Evolutionary conservation across 2,329 filamentous ascomycete species (phyloP), one percentile per base, ranked within the genome.

Genomic region (Penicillium nordicum): DNA sequence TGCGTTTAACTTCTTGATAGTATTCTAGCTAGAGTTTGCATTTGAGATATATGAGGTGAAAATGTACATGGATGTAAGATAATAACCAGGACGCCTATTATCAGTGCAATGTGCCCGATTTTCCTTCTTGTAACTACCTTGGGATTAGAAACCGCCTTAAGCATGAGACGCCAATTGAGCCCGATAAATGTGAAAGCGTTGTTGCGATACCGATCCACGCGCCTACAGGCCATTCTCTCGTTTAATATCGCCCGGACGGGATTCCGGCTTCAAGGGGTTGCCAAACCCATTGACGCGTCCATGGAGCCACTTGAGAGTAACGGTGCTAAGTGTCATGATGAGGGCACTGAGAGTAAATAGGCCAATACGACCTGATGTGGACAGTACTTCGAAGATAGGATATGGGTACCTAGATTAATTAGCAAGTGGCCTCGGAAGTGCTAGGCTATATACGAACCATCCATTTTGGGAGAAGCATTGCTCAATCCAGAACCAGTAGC

Each of bases 311-410:
- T 91, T 88, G 60, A 96, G 75, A 10, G 80, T 74, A 23, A 84
- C 76, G 0, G 89, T 92, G 62, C 86, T 90, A 3, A 79, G 71
- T 2, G 88, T 87, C 84, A 95, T 92, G 16, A 89, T 73, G 1
- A 82, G 67, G 0, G 89, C 91, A 41, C 89, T 88, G 18, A 83
- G 76, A 0, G 79, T 80, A 64, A 95, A 96, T 10, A 96, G 77
- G 0, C 83, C 74, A 9, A 86, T 76, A 21, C 92, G 83, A 67
- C 91, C 86, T 47, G 77, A 69, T 0, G 85, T 88, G 48, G 79
- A 81, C 41, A 95, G 76, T 43, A 89, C 70, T 9, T 80, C 86
- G 61, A 97, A 93, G 27, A 96, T 81, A 1, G 92, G 92, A 72
- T 97, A 96, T 0, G 92, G 91, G 65, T 96, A 95, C 79, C 86